These are phyloP conservation scores for Neophaeococcomyces mojaviensis DNA, from an alignment of 2,329 filamentous ascomycete species.

Conservation along the genomic window DNA sequence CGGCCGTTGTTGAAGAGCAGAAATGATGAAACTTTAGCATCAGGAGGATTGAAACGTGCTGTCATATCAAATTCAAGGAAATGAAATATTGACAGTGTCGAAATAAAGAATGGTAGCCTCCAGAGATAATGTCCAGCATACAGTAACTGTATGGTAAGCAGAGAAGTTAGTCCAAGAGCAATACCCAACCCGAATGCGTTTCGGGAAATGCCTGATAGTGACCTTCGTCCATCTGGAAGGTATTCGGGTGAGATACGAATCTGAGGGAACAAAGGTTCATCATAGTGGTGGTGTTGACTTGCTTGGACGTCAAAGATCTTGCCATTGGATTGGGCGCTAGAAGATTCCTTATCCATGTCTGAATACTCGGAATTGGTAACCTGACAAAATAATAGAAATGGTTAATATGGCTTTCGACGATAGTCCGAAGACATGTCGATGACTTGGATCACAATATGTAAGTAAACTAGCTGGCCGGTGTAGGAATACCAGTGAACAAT, in stretches of 20 bases:
- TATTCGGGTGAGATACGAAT: constrained; percentile 6
- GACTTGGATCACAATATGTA: too few relatives aligned
- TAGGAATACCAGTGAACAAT: too few relatives aligned
- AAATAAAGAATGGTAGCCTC: constrained; percentile 48
- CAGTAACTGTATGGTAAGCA: constrained; percentile 26
- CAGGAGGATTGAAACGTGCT: constrained; percentile 69
- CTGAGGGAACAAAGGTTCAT: constrained; percentile 1
- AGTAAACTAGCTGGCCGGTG: too few relatives aligned
- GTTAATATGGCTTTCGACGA: too few relatives aligned
- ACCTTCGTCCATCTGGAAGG: constrained; percentile 30
- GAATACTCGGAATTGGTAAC: too few relatives aligned
- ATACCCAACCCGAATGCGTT: constrained; percentile 39
- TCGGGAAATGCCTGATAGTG: constrained; percentile 38
- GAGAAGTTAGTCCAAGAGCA: constrained; percentile 30
- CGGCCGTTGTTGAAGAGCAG: constrained; percentile 78
- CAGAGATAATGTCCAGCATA: constrained; percentile 39
- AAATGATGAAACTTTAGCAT: constrained; percentile 67
- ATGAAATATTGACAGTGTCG: constrained; percentile 71
- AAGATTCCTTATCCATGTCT: constrained; percentile 2
- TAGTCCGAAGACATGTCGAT: too few relatives aligned
- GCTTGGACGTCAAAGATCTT: constrained; percentile 1
- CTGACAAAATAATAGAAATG: too few relatives aligned
- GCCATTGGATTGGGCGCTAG: constrained; percentile 1
- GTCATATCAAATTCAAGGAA: constrained; percentile 95
- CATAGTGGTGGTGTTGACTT: background rate